Conservation (phyloP, 768 basidiomycete genomes). For the Leucosporidium yakuticum region DNA sequence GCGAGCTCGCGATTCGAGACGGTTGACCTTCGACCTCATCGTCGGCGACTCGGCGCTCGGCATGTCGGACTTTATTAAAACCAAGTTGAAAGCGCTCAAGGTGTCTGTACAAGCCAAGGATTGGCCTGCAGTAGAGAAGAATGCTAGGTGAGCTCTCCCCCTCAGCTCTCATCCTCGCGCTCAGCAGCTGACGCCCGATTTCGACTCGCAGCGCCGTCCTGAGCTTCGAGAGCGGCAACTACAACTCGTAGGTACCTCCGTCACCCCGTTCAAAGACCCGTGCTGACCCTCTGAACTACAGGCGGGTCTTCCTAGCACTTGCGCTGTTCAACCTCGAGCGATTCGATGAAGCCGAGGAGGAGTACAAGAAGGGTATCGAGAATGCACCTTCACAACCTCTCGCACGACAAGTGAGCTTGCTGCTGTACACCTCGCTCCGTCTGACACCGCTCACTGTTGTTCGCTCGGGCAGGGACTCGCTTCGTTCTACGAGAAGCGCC, state of each 20-base stretch:
- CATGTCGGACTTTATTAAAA: slow-evolving; percentile 48
- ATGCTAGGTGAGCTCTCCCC: slow-evolving; percentile 47
- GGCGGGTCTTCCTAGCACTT: slow-evolving; percentile 78
- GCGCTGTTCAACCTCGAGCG: slow-evolving; percentile 70
- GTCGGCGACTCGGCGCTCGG: neutral
- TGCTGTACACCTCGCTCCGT: neutral
- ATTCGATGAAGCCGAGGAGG: slow-evolving; percentile 71
- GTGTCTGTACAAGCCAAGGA: slow-evolving; percentile 72
- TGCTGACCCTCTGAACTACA: slow-evolving; percentile 42
- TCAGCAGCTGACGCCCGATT: slow-evolving; percentile 46
- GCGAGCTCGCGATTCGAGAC: no score
- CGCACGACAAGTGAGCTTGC: slow-evolving; percentile 71
- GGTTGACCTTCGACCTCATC: no score
- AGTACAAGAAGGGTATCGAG: slow-evolving; percentile 69
- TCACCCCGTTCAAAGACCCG: neutral
- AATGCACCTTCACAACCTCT: slow-evolving; percentile 63
- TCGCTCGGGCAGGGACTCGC: slow-evolving; percentile 57
- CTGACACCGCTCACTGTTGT: neutral
- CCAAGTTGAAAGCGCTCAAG: slow-evolving; percentile 70
- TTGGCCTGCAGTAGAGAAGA: slow-evolving; percentile 59
- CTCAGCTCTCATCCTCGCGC: slow-evolving; percentile 40
- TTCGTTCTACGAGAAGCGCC: slow-evolving; percentile 62
- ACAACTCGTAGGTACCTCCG: slow-evolving; percentile 64
- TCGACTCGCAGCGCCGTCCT: slow-evolving; percentile 31
- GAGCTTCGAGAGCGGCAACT: slow-evolving; percentile 64